phyloP scores from a whole-genome alignment of 768 basidiomycete species.

The Cystofilobasidium capitatum region DNA sequence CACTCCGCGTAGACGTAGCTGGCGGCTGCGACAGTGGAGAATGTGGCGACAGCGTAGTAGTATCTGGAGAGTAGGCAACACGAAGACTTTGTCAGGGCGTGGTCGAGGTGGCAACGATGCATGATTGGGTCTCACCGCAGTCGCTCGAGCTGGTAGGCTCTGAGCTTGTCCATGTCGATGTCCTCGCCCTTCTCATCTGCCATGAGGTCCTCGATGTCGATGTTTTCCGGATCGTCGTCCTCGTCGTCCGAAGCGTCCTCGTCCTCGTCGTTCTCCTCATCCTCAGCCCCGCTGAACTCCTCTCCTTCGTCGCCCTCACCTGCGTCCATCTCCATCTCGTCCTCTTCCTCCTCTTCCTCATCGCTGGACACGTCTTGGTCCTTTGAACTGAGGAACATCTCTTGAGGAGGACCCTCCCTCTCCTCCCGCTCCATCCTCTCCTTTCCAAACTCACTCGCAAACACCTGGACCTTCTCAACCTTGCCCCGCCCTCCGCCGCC shows the following conservation, averaged over 20 bases:
- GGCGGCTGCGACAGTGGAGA: constrained; percentile 67
- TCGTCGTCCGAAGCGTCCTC: constrained; percentile 30
- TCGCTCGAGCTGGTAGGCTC: constrained; percentile 86
- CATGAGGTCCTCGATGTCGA: constrained; percentile 41
- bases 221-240: constrained; percentile 33
- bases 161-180: constrained; percentile 74
- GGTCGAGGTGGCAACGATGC: not conserved
- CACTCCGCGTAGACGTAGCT: constrained; percentile 72
- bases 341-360: constrained; percentile 27
- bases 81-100: constrained; percentile 1
- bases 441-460: constrained; percentile 89
- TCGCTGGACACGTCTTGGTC: constrained; percentile 5
- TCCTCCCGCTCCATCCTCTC: constrained; percentile 77
- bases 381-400: constrained; percentile 51
- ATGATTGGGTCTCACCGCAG: constrained; percentile 52
- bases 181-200: constrained; percentile 49
- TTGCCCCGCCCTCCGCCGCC: constrained; percentile 46
- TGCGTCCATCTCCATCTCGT: constrained; percentile 21
- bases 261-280: constrained; percentile 27
- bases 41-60: constrained; percentile 88
- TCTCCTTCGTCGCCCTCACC: constrained; percentile 25
- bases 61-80: constrained; percentile 54
- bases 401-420: constrained; percentile 74
- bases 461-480: constrained; percentile 68
- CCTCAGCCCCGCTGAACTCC: constrained; percentile 6